These are phyloP conservation scores for Spinellus fusiger DNA, from an alignment of 192 early-diverging fungal species.

Conservation along the genomic window DNA sequence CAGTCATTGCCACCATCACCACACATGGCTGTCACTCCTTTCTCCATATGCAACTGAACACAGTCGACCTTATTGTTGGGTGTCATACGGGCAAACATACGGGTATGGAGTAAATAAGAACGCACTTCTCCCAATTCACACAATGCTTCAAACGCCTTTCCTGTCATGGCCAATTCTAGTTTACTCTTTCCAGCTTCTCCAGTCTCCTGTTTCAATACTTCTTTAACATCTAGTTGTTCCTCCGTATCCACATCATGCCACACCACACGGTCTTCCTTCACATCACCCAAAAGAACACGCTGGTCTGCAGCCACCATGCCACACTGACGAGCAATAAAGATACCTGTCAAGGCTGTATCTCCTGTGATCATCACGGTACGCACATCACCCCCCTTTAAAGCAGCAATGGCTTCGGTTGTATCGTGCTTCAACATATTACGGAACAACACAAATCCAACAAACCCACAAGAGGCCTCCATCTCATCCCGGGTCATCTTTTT, in stretches of 20 bases:
- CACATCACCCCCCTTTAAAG: constrained; percentile 59
- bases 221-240: constrained; percentile 34
- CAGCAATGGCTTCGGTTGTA: constrained; percentile 57
- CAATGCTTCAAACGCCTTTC: constrained; percentile 58
- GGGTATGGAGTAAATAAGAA: constrained; percentile 55
- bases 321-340: constrained; percentile 62
- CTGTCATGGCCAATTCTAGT: constrained; percentile 70
- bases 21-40: constrained; percentile 77
- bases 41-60: constrained; percentile 74
- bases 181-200: constrained; percentile 11
- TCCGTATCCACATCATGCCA: constrained; percentile 58
- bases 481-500: constrained; percentile 45
- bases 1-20: constrained; percentile 87
- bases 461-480: constrained; percentile 50
- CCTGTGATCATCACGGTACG: constrained; percentile 82
- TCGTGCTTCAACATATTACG: constrained; percentile 72
- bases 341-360: constrained; percentile 69
- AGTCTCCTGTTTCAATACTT: constrained; percentile 14
- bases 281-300: constrained; percentile 52
- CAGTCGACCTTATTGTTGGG: constrained; percentile 72
- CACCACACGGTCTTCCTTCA: constrained; percentile 28
- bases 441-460: constrained; percentile 65
- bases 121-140: constrained; percentile 35
- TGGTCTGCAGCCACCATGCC: constrained; percentile 54
- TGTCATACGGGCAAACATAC: constrained; percentile 77